Base-by-base conservation (phyloP, 768 basidiomycete genomes). In the Rickenella mellea region DNA sequence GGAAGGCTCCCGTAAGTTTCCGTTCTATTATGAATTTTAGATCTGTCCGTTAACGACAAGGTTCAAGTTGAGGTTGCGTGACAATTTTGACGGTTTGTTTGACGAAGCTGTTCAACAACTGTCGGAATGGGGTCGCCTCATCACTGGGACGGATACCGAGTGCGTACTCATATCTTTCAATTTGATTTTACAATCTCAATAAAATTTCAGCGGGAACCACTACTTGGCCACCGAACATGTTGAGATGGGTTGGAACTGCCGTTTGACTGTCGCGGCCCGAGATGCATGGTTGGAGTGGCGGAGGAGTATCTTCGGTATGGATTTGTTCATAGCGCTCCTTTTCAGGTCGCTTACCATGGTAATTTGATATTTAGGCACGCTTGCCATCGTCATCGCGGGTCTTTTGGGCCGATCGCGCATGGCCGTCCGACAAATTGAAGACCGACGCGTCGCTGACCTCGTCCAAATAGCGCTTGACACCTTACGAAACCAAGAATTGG, bases 391-490 rank as follows among this genome's bases (percentile, higher is more conserved):
- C 33, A 39, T 69, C 28, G 43, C 54, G 27, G 48, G 50, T 37
- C 41, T 64, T 41, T 52, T 48, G n/a, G 52, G 55, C 20, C 69
- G 71, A 15, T 46, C 62, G 15, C 68, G 70, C 38, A 65, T 75
- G 47, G 67, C 70, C 44, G 71, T 67, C 50, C 73, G 65, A 51
- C 67, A 66, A 54, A 61, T 68, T 6, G 84, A 90, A 58, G 68
- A 63, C 45, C 71, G 69, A 51, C 83, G 79, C 44, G 76, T 87
- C 46, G 71, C 75, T 42, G 77, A 74, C 52, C 69, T 91, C 39
- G 88, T 89, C 19, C 82, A 83, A 60, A 74, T 80, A 44, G 83
- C 82, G 9, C 74, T 91, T 40, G 82, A 87, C 50, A 76, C 79
- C 14, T 70, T 92, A 57, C 81, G 78, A 54, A 80, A 83, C 51